Base-by-base conservation (phyloP, 345 rosid genomes). In the Euphorbia peplus region DNA sequence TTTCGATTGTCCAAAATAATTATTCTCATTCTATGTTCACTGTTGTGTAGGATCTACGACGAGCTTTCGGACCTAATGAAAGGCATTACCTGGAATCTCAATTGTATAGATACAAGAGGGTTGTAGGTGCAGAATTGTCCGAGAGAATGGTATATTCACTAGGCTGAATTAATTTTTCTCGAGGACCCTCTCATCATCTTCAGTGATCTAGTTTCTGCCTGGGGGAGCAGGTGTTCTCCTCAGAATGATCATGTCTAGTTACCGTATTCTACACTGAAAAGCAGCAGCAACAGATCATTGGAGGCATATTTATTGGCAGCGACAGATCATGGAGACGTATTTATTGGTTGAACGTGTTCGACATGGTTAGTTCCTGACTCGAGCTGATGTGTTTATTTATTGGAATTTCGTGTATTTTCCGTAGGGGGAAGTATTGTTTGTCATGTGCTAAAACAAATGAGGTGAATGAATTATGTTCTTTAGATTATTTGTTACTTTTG, bases 141-240 rank as follows among this genome's bases (percentile, higher is more conserved):
- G 83, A 86, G 84, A 84, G 84, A 69, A 88, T 87, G 83, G 86
- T 86, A 19, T 86, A 87, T 81, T 75, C 79, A 25, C 84, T 89
- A 61, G 80, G 76, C 65, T 90, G 75, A 81, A 2, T 67, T 24
- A 8, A 48, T 72, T 66, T 39, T 52, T 14, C 19, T 8, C n/a
- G 9, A 35, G 18, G 62, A 35, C 8, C 21, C 14, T 48, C 44
- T 21, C 70, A 42, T 39, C 64, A 50, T 22, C 37, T 14, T 16
- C 29, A 12, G 58, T 42, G 11, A 35, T 24, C n/a, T 4, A 16
- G 15, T 22, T 48, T 18, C 24, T 24, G 41, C 51, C 11, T 13
- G 13, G 51, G 51, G 48, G 25, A 35, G 37, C n/a, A 5, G 18
- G 19, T 16, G 48, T 24, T 39, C 16, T 56, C 52, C 8, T 39